Evolutionary conservation across 805 yeast species (phyloP).

Genomic region (Wickerhamomyces chaumierensis): DNA sequence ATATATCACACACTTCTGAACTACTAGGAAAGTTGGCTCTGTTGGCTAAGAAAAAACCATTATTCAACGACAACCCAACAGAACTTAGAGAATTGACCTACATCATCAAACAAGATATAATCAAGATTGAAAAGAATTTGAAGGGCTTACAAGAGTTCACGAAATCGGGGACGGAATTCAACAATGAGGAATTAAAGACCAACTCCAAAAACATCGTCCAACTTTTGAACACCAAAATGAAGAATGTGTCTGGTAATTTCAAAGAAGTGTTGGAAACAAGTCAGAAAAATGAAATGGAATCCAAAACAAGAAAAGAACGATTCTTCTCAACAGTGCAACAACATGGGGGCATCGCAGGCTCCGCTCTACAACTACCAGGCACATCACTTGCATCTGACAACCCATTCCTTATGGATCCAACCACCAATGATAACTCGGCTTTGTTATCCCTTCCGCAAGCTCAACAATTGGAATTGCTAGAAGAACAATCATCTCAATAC

Average conservation of each 20-base stretch:
- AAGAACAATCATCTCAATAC: conserved; percentile 70
- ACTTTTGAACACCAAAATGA: conserved; percentile 77
- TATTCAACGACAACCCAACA: conserved; percentile 88
- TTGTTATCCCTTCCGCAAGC: conserved; percentile 75
- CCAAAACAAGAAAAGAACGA: conserved; percentile 75
- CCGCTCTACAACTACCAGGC: conserved; percentile 7
- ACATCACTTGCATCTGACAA: conserved; percentile 17
- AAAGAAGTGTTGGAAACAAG: conserved; percentile 81
- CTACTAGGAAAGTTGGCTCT: conserved; percentile 69
- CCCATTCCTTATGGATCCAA: conserved; percentile 25
- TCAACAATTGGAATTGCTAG: conserved; percentile 69
- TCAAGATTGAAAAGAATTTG: conserved; percentile 63
- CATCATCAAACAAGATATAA: conserved; percentile 70
- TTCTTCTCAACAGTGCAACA: conserved; percentile 40
- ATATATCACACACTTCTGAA: conserved; percentile 77
- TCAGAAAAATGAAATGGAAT: conserved; percentile 71
- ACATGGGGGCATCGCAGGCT: conserved; percentile 9
- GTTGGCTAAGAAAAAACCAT: conserved; percentile 79
- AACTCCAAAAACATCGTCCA: conserved; percentile 81
- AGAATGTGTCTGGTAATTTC: conserved; percentile 86
- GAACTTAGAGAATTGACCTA: conserved; percentile 87
- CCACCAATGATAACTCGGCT: conserved; percentile 13
- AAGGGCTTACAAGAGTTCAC: conserved; percentile 47
- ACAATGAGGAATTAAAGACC: conserved; percentile 48
- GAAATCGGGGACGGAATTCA: conserved; percentile 25